phyloP scores from a whole-genome alignment of 192 early-diverging fungal genomes.

The Podila horticola region DNA sequence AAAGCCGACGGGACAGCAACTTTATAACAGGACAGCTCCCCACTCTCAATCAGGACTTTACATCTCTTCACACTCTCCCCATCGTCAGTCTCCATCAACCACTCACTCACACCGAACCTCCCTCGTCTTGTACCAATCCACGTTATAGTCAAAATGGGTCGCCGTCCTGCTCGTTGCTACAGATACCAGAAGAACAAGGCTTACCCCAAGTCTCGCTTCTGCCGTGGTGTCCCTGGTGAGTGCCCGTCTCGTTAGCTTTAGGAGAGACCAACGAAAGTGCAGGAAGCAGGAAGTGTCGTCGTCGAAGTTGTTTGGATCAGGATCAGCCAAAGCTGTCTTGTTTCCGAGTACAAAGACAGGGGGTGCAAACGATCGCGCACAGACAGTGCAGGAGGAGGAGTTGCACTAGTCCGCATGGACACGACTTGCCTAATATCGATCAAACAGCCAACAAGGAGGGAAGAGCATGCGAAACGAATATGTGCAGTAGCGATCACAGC shows the following conservation, averaged over 20 bases:
- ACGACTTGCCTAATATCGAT: too few species aligned
- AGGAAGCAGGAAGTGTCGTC: too few species aligned
- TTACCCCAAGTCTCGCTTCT: constrained; percentile 98
- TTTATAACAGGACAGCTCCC: background rate
- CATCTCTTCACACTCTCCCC: background rate
- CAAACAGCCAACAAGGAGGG: too few species aligned
- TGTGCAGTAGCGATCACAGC: too few species aligned
- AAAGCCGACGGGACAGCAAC: background rate
- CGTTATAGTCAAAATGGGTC: constrained; percentile 79
- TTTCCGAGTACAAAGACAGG: too few species aligned
- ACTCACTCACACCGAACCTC: background rate
- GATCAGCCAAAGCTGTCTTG: too few species aligned
- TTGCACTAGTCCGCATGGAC: too few species aligned
- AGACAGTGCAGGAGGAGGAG: too few species aligned
- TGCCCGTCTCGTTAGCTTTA: background rate
- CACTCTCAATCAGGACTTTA: background rate
- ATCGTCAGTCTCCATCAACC: background rate
- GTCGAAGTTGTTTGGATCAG: too few species aligned
- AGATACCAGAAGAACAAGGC: constrained; percentile 99
- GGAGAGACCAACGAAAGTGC: background rate
- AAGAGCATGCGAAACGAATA: too few species aligned
- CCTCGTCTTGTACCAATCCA: background rate
- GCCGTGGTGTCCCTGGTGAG: constrained; percentile 94
- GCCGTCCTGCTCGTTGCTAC: constrained; percentile 99
- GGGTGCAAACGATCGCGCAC: too few species aligned